Evolutionary conservation across 306 rosid genomes (phyloP).

Genomic region (Comarum palustre): DNA sequence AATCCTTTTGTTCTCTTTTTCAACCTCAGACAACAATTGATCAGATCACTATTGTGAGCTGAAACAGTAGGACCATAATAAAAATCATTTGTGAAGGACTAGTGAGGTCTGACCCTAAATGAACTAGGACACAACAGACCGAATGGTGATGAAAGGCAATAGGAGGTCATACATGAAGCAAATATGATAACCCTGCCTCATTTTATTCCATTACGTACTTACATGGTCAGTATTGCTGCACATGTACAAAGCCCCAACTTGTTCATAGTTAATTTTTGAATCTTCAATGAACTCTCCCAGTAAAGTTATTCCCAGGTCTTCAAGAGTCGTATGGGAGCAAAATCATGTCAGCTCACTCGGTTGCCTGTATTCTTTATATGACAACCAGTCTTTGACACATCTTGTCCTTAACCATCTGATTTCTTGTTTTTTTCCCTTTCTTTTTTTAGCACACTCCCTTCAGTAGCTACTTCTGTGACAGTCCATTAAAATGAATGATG

Average conservation of each 20-base stretch:
- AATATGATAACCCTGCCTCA: neutral
- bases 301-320: neutral
- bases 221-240: neutral
- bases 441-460: neutral
- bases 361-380: neutral
- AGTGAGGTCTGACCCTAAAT: neutral
- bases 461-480: neutral
- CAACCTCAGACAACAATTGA: neutral
- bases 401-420: neutral
- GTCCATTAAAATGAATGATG: neutral
- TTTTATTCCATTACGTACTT: neutral
- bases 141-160: neutral
- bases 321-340: neutral
- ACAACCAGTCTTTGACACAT: neutral
- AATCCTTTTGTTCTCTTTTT: neutral
- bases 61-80: neutral
- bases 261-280: neutral
- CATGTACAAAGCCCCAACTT: neutral
- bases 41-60: neutral
- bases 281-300: neutral
- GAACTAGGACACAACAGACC: neutral
- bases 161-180: neutral
- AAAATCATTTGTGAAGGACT: neutral
- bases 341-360: neutral
- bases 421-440: neutral